Evolutionary conservation across 2,329 filamentous ascomycete species (phyloP), one percentile per base, ranked within the genome.

Genomic region (Penicillium sp.): DNA sequence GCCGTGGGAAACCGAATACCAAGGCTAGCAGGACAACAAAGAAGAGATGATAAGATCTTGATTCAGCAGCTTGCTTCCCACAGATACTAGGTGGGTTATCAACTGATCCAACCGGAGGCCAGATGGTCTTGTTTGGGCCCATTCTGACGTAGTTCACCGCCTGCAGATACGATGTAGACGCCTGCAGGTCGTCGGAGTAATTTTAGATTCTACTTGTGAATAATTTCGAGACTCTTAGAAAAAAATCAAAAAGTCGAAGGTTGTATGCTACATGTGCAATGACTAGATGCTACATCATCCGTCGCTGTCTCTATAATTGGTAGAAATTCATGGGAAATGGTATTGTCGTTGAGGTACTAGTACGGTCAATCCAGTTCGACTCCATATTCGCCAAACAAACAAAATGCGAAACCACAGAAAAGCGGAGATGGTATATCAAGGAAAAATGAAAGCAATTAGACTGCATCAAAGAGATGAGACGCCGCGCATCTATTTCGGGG

Each of bases 401-500:
- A 47, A 14, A 51, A 56, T 49, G 51, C 44, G 59, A 45, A 58
- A 59, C 49, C 56, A 53, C 48, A 59, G 45, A 61, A 63, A 61
- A 61, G 61, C 58, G 56, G 59, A 56, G 51, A 62, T 65, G 62
- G 64, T 65, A 67, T 66, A 63, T 65, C 47, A 56, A 54, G 53
- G 43, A 53, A 16, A 44, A 55, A 54, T 49, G 16, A 42, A 54
- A 55, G 38, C 49, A 59, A 53, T 47, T 18, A 56, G 32, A 41
- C 40, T 47, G 46, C 34, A 13, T 39, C 23, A 23, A 35, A 34
- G 27, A 50, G 13, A 38, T 14, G 18, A 32, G 38, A 44, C 16
- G 9, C 39, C 18, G 18, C 19, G 39, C 41, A 26, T 59, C 63
- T 74, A 78, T 69, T 79, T 78, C 51, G 72, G 71, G 46, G 78